A percentile compares a stretch with the other conserved stretches of the same genome.
phyloP scores from a whole-genome alignment of 2,329 filamentous ascomycete genomes.

The Colletotrichum sp. region DNA sequence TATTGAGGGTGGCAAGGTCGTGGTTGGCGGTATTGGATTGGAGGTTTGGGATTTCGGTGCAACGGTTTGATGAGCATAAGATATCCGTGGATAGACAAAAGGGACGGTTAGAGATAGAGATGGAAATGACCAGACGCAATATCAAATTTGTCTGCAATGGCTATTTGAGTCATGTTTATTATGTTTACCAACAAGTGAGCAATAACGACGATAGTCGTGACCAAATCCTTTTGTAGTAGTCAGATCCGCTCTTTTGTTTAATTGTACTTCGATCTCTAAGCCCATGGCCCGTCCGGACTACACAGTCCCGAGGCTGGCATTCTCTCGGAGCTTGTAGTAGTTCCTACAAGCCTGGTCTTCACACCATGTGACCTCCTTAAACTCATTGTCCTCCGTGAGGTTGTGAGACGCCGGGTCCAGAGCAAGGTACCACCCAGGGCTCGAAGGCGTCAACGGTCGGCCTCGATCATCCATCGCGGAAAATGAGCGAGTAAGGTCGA shows the following conservation, averaged over 20 bases:
- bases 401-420: not conserved
- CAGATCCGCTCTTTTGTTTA: not conserved
- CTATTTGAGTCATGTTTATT: not conserved
- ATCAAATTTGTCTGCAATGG: not conserved
- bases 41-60: constrained; percentile 43
- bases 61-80: not conserved
- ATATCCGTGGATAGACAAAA: not conserved
- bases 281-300: not conserved
- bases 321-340: not conserved
- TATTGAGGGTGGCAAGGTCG: constrained; percentile 32
- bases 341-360: not conserved
- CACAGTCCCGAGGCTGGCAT: not conserved
- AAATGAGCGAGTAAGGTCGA: accelerated
- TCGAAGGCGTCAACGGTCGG: not conserved
- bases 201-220: not conserved
- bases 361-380: not conserved
- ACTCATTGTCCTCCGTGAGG: not conserved
- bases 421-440: not conserved
- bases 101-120: not conserved
- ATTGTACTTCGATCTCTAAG: too few relatives aligned
- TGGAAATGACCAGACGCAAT: too few relatives aligned
- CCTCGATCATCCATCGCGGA: accelerated
- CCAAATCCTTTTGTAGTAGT: not conserved
- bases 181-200: not conserved
- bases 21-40: constrained; percentile 52